phyloP scores from a whole-genome alignment of 306 rosid species.

The Trifolium fragiferum region DNA sequence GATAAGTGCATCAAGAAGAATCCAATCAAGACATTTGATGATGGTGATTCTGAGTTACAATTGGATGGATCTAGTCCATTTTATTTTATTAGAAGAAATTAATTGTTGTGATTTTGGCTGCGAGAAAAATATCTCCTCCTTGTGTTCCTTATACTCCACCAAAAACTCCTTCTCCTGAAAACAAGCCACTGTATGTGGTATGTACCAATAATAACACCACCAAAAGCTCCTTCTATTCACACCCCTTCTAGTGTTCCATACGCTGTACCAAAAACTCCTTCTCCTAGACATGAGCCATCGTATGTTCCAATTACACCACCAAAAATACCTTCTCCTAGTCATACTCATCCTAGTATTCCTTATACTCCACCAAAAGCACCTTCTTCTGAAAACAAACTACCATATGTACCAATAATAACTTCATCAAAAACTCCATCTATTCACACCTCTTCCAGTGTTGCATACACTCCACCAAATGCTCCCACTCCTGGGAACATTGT shows the following conservation, averaged over 20 bases:
- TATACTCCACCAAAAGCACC: slow-evolving; percentile 4
- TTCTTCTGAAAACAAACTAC: neutral
- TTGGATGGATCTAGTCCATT: slow-evolving; percentile 70
- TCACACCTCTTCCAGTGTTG: neutral
- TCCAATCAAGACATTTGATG: slow-evolving; percentile 67
- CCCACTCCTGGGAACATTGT: slow-evolving; percentile 63
- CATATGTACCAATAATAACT: too few species aligned
- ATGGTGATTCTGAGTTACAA: slow-evolving; percentile 64
- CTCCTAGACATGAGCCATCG: neutral
- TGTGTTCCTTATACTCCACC: slow-evolving; percentile 20
- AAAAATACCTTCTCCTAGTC: neutral
- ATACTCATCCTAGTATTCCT: slow-evolving; percentile 2
- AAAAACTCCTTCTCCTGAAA: neutral
- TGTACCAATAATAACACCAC: too few species aligned
- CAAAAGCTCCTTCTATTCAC: neutral
- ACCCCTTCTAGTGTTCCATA: slow-evolving; percentile 19
- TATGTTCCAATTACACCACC: neutral
- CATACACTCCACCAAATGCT: slow-evolving; percentile 11
- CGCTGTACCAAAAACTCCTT: neutral
- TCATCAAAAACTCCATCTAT: slow-evolving; percentile 8
- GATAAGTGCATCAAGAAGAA: slow-evolving; percentile 64
- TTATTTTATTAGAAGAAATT: slow-evolving; percentile 80
- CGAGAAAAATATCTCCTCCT: slow-evolving; percentile 24
- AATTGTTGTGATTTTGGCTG: slow-evolving; percentile 60
- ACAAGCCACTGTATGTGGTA: neutral